Evolutionary conservation across 2,329 filamentous ascomycete genomes (phyloP).

Genomic region (Diplocarpon rosae): DNA sequence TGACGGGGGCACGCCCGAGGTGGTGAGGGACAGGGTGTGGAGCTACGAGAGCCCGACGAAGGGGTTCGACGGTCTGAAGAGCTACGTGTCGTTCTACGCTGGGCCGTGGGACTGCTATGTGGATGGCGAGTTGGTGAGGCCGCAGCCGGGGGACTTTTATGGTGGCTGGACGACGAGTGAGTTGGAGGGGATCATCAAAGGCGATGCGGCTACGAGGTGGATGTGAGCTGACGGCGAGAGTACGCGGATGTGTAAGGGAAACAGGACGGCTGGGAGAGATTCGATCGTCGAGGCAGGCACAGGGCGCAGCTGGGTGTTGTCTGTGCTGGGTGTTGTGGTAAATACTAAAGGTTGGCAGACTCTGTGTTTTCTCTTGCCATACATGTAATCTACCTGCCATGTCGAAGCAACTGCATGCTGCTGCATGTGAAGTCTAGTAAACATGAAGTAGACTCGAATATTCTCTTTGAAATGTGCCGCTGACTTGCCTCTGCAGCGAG

Average conservation of each 20-base stretch:
- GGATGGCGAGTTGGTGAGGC: conserved; percentile 46
- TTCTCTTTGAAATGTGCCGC: no score
- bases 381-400: no score
- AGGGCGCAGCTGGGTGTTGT: no score
- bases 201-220: conserved; percentile 26
- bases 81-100: conserved; percentile 48
- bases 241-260: neutral
- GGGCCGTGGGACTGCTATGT: conserved; percentile 52
- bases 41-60: conserved; percentile 44
- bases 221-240: conserved; percentile 7
- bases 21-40: conserved; percentile 44
- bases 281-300: no score
- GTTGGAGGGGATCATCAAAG: conserved; percentile 41
- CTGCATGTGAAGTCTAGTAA: no score
- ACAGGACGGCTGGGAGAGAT: no score
- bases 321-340: neutral
- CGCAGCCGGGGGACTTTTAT: conserved; percentile 52
- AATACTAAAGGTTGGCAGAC: no score
- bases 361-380: no score
- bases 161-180: conserved; percentile 54
- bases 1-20: conserved; percentile 16
- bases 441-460: no score
- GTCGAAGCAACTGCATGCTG: no score
- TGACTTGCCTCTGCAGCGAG: no score
- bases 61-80: conserved; percentile 41